Percentiles rank a stretch among this genome's conserved stretches.
phyloP scores from a whole-genome alignment of 305 asterid species.

The Withania somnifera region DNA sequence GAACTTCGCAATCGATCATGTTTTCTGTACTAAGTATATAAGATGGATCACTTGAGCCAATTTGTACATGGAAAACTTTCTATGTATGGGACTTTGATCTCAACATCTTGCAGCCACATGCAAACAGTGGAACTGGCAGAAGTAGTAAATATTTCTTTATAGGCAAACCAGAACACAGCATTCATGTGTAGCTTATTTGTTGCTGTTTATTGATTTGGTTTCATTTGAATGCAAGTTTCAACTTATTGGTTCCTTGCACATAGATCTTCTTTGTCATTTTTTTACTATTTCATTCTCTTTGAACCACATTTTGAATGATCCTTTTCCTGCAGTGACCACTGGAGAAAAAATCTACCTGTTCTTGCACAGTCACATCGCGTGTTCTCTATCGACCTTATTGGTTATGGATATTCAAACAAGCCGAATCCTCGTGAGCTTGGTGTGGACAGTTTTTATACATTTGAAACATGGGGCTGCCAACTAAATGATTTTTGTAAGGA shows the following conservation, averaged over 20 bases:
- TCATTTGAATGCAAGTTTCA: neutral
- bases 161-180: neutral
- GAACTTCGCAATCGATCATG: neutral
- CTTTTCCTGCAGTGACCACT: constrained; percentile 59
- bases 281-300: neutral
- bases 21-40: neutral
- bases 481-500: constrained; percentile 75
- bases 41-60: neutral
- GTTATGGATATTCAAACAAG: constrained; percentile 97
- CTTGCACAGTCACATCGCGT: constrained; percentile 77
- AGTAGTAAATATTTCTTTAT: neutral
- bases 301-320: neutral
- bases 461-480: constrained; percentile 94
- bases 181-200: neutral
- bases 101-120: neutral
- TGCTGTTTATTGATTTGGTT: neutral
- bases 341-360: constrained; percentile 87
- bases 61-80: neutral
- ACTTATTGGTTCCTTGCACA: neutral
- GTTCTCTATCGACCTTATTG: constrained; percentile 83
- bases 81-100: neutral
- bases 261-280: neutral
- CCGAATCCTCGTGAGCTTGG: constrained; percentile 64
- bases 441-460: constrained; percentile 50
- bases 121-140: neutral